Conservation (phyloP, 129 eudicot species). For the Ambrosia artemisiifolia region DNA sequence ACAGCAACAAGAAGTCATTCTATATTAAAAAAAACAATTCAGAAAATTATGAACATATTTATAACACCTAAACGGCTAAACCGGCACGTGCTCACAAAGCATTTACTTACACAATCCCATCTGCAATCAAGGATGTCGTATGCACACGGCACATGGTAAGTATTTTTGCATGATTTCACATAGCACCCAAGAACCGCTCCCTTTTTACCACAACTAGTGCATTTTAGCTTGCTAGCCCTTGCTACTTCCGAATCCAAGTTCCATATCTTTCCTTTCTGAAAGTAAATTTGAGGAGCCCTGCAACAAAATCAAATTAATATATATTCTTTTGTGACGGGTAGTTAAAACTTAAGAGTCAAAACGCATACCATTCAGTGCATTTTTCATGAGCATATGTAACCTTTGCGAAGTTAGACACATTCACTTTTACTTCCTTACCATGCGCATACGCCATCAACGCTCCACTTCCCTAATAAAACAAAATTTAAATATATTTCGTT, state of each 20-base stretch:
- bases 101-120: slow-evolving; percentile 77
- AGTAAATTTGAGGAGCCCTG: slow-evolving; percentile 85
- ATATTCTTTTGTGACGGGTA: neutral
- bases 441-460: slow-evolving; percentile 52
- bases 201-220: slow-evolving; percentile 62
- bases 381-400: slow-evolving; percentile 61
- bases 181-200: slow-evolving; percentile 97
- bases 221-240: slow-evolving; percentile 80
- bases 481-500: neutral
- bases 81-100: neutral
- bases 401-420: slow-evolving; percentile 32
- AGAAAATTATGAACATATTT: neutral
- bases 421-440: slow-evolving; percentile 53
- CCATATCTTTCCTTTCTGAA: slow-evolving; percentile 39
- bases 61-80: neutral
- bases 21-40: slow-evolving; percentile 1
- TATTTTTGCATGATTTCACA: slow-evolving; percentile 55
- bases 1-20: slow-evolving; percentile 59
- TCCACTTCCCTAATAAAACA: slow-evolving; percentile 61
- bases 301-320: neutral
- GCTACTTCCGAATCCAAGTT: slow-evolving; percentile 76
- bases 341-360: neutral
- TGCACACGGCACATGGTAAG: slow-evolving; percentile 90
- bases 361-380: slow-evolving; percentile 66
- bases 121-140: slow-evolving; percentile 52